Evolutionary conservation across 2,329 filamentous ascomycete species (phyloP).

Genomic region (Fusarium vanettenii): DNA sequence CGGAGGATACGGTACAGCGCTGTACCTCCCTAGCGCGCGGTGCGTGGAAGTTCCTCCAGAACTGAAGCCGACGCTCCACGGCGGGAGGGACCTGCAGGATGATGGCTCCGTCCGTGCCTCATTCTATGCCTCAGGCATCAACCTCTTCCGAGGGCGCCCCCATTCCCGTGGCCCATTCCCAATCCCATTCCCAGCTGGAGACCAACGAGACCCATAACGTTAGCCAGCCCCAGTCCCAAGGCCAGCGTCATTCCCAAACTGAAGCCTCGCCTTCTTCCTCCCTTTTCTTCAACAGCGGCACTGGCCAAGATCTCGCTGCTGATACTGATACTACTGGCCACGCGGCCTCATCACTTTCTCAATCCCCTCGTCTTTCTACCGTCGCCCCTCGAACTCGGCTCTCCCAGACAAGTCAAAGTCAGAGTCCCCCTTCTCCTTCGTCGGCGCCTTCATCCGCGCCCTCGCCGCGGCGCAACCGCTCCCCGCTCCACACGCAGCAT

Average conservation of each 20-base stretch:
- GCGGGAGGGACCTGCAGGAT: neutral
- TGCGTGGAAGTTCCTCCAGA: constrained; percentile 1
- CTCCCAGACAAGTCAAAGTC: neutral
- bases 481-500: constrained; percentile 7
- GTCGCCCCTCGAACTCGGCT: constrained; percentile 8
- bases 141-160: constrained; percentile 21
- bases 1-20: neutral
- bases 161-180: constrained; percentile 41
- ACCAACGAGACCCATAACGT: constrained; percentile 36
- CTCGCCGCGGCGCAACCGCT: constrained; percentile 21
- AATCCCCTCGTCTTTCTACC: constrained; percentile 11
- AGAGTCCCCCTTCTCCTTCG: neutral
- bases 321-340: constrained; percentile 8
- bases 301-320: neutral
- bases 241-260: constrained; percentile 34
- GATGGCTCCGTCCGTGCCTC: neutral
- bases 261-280: constrained; percentile 25
- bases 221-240: constrained; percentile 30
- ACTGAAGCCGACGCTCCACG: neutral
- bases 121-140: constrained; percentile 34
- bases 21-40: neutral
- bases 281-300: constrained; percentile 22
- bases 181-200: constrained; percentile 36
- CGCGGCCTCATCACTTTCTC: constrained; percentile 8
- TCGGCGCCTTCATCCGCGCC: constrained; percentile 22